Conservation (phyloP, 2,329 filamentous ascomycete species). For the Xylariaceae sp. region DNA sequence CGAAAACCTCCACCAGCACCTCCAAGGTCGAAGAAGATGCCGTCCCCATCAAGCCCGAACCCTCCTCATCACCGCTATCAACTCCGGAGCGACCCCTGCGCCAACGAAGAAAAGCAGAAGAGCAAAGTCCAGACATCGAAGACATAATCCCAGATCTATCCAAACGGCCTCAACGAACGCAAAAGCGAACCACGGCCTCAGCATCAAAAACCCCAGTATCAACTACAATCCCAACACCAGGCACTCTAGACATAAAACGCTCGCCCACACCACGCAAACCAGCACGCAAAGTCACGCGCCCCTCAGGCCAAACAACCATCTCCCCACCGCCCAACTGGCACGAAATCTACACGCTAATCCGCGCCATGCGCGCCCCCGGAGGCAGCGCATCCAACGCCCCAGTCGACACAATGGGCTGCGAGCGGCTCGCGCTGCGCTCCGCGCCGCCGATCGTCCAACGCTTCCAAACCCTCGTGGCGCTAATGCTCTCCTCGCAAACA, state of each 20-base stretch:
- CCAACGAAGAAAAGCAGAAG: neutral
- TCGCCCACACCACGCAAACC: conserved; percentile 23
- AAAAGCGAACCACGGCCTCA: too few species aligned
- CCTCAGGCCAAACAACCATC: conserved; percentile 18
- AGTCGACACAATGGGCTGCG: conserved; percentile 97
- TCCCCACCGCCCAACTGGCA: conserved; percentile 53
- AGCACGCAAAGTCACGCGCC: conserved; percentile 23
- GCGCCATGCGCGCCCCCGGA: conserved; percentile 66
- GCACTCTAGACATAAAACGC: neutral
- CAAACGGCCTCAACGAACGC: too few species aligned
- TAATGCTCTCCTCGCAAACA: conserved; percentile 92
- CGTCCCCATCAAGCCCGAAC: too few species aligned
- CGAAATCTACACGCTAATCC: conserved; percentile 72
- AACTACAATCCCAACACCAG: neutral
- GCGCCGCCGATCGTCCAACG: conserved; percentile 58
- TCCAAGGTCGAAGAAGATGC: conserved; percentile 17
- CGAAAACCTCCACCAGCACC: conserved; percentile 1
- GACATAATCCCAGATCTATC: conserved; percentile 2
- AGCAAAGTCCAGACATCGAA: conserved; percentile 1
- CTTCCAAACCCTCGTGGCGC: conserved; percentile 80
- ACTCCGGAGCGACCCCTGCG: too few species aligned
- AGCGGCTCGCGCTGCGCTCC: conserved; percentile 60
- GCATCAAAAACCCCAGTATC: conserved; percentile 6
- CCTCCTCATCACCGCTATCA: too few species aligned
- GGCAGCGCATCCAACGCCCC: conserved; percentile 68